Conservation (phyloP, 495 filamentous ascomycete genomes). For the Xylaria palmicola region DNA sequence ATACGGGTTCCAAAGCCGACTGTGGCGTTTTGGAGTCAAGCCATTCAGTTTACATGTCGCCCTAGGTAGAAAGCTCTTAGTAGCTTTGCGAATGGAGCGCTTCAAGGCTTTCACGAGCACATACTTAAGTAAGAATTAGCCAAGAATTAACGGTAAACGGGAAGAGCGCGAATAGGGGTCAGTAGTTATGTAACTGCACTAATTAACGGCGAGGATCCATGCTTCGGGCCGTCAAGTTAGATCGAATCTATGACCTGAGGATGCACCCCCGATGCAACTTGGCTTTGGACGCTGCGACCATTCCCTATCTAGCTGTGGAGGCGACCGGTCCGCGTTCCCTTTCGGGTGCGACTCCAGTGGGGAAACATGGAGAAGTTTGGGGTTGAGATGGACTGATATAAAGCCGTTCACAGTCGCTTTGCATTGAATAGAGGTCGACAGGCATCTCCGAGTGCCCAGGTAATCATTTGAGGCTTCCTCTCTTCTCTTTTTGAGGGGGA, state of each 20-base stretch:
- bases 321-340: conserved; percentile 10
- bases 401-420: conserved; percentile 1
- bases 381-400: conserved; percentile 4
- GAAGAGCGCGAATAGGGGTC: background rate
- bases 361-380: conserved; percentile 4
- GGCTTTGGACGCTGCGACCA: background rate
- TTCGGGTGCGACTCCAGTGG: background rate
- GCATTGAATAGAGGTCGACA: background rate
- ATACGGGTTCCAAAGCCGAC: conserved; percentile 4
- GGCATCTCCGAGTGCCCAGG: background rate
- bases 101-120: background rate
- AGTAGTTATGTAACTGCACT: background rate
- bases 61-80: background rate
- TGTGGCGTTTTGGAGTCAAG: background rate
- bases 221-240: background rate
- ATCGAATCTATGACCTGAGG: background rate
- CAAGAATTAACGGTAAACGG: background rate
- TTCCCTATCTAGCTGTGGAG: conserved; percentile 5
- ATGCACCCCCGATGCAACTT: background rate
- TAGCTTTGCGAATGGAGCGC: background rate
- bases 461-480: background rate
- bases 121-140: background rate
- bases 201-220: background rate
- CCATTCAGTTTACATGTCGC: background rate
- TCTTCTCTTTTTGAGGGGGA: background rate